Percentiles rank a stretch among this genome's conserved stretches.
These are phyloP conservation scores for Melastoma candidum DNA, from an alignment of 441 rosid genomes.

Conservation along the genomic window DNA sequence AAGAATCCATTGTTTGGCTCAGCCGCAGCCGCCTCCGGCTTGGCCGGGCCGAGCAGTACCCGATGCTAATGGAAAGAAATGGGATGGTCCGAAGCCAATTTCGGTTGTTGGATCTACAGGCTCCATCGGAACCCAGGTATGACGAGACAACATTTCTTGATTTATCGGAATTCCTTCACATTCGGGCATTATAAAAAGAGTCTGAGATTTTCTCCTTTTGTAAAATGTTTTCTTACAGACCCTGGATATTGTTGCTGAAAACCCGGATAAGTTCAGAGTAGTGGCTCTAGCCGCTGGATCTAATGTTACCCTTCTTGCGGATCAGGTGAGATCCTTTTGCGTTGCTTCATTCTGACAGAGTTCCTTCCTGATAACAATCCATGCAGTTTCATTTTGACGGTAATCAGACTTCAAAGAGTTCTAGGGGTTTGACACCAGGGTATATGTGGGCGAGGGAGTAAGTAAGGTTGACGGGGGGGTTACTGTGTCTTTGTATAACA, in stretches of 20 bases:
- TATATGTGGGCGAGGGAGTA: no score
- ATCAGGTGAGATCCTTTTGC: conserved; percentile 28
- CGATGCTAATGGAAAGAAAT: conserved; percentile 46
- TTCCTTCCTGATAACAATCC: conserved; percentile 8
- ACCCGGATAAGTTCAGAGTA: conserved; percentile 76
- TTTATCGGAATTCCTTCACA: no score
- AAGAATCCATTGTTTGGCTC: conserved; percentile 61
- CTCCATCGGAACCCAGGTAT: conserved; percentile 93
- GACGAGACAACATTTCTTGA: neutral
- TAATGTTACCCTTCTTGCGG: conserved; percentile 83
- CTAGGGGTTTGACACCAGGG: no score
- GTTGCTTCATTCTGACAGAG: conserved; percentile 7
- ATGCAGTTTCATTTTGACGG: no score
- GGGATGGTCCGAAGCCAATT: conserved; percentile 88
- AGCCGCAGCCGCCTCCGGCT: conserved; percentile 54
- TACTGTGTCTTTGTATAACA: no score
- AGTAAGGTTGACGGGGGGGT: no score
- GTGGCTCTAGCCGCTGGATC: conserved; percentile 97
- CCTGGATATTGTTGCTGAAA: conserved; percentile 78
- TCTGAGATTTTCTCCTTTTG: no score
- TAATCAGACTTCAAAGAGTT: no score
- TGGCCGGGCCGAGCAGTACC: conserved; percentile 88
- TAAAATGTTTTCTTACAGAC: conserved; percentile 40
- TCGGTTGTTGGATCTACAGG: conserved; percentile 92
- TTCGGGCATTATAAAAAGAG: no score